Evolutionary conservation across 1,139 yeast genomes (phyloP).

Genomic region (Protomyces macrosporus): DNA sequence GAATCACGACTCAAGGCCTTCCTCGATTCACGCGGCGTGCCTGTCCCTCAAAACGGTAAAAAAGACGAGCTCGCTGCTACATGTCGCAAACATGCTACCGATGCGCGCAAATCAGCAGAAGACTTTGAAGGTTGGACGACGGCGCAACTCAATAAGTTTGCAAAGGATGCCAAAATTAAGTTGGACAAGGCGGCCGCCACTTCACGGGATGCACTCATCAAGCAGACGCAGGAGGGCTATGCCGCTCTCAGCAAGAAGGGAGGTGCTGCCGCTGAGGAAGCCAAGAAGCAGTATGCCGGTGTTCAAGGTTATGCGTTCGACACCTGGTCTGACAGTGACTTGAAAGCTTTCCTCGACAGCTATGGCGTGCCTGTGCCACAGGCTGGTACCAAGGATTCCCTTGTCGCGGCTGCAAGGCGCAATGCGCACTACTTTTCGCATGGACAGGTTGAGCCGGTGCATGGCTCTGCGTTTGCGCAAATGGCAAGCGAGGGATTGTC

Average conservation of each 20-base stretch:
- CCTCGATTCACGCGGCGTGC: slow-evolving; percentile 50
- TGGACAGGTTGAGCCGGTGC: slow-evolving; percentile 18
- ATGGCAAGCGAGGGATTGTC: slow-evolving; percentile 16
- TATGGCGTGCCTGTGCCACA: slow-evolving; percentile 48
- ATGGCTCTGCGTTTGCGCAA: slow-evolving; percentile 18
- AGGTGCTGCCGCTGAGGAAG: slow-evolving; percentile 33
- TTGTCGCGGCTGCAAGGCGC: slow-evolving; percentile 38
- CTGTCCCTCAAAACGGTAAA: slow-evolving; percentile 47
- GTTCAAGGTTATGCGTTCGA: slow-evolving; percentile 44
- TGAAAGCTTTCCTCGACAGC: slow-evolving; percentile 49
- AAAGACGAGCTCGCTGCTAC: slow-evolving; percentile 47
- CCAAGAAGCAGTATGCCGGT: slow-evolving; percentile 33
- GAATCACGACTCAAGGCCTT: slow-evolving; percentile 47
- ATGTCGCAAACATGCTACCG: slow-evolving; percentile 45
- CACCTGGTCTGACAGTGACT: slow-evolving; percentile 53
- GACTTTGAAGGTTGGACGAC: slow-evolving; percentile 45
- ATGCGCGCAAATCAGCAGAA: slow-evolving; percentile 41
- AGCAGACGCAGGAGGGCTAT: slow-evolving; percentile 38
- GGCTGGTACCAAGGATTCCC: slow-evolving; percentile 45
- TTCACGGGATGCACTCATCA: slow-evolving; percentile 42
- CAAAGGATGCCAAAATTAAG: slow-evolving; percentile 42
- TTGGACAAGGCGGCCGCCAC: slow-evolving; percentile 39
- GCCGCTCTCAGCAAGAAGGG: slow-evolving; percentile 36
- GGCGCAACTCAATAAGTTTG: slow-evolving; percentile 45
- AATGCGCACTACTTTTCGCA: slow-evolving; percentile 22